Percentiles rank a stretch among this genome's conserved stretches.
phyloP scores from a whole-genome alignment of 192 early-diverging fungal species.

The Rhizophlyctis rosea region DNA sequence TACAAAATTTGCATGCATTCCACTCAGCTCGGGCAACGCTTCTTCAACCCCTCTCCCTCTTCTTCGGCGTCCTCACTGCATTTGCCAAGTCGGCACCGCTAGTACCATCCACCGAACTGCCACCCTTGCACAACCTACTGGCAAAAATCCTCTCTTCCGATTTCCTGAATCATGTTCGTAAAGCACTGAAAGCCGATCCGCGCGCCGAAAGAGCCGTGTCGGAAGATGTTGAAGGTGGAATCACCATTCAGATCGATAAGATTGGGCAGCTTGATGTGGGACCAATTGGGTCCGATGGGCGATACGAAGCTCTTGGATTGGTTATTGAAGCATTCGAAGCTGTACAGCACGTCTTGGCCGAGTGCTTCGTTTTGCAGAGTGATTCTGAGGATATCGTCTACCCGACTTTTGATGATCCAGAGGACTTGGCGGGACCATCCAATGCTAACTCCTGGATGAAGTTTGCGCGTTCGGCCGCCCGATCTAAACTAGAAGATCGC shows the following conservation, averaged over 20 bases:
- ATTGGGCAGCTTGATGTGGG: background rate
- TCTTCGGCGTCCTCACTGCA: background rate
- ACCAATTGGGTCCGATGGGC: background rate
- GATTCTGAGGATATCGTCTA: too few species aligned
- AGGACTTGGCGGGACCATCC: too few species aligned
- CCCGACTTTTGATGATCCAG: too few species aligned
- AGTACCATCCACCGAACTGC: background rate
- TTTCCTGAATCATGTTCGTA: background rate
- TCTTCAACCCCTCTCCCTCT: background rate
- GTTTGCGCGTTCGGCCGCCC: too few species aligned
- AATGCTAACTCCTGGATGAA: too few species aligned
- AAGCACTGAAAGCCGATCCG: background rate
- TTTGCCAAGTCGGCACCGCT: background rate
- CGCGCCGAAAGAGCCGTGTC: background rate
- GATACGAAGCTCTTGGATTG: too few species aligned
- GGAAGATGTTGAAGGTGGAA: background rate
- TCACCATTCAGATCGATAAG: background rate
- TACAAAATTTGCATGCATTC: background rate
- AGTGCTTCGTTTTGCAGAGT: too few species aligned
- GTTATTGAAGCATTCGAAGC: too few species aligned
- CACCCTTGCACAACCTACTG: background rate
- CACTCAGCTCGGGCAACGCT: background rate
- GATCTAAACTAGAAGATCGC: too few species aligned
- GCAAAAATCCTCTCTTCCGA: background rate
- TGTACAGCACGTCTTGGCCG: too few species aligned